phyloP scores from a whole-genome alignment of 2,329 filamentous ascomycete species.

The Apiospora arundinis region DNA sequence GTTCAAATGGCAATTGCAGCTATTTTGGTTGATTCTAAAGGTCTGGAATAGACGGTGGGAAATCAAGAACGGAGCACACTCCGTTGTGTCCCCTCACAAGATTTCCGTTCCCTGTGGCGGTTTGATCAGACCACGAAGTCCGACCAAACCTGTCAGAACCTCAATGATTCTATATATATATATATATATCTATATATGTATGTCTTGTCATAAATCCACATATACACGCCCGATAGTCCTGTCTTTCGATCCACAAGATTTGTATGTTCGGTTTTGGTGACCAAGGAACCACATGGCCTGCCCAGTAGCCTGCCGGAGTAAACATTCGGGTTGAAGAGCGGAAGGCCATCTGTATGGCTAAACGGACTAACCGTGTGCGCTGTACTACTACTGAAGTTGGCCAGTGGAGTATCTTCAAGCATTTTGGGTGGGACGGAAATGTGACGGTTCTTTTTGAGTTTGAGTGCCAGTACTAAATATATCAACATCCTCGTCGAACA shows the following conservation, averaged over 20 bases:
- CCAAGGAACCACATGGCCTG: not conserved
- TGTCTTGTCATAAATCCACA: too few relatives aligned
- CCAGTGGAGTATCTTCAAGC: not conserved
- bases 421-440: not conserved
- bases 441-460: too few relatives aligned
- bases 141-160: not conserved
- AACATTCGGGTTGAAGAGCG: not conserved
- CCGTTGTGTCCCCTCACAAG: not conserved
- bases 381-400: not conserved
- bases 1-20: not conserved
- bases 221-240: not conserved
- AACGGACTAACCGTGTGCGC: not conserved
- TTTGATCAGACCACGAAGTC: not conserved
- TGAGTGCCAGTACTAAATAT: slow-evolving; percentile 4
- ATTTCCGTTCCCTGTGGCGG: not conserved
- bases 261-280: not conserved
- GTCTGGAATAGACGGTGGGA: not conserved
- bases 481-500: not conserved
- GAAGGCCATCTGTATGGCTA: not conserved
- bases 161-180: not conserved
- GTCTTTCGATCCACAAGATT: too few relatives aligned
- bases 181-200: slow-evolving; percentile 3
- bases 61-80: not conserved
- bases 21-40: not conserved
- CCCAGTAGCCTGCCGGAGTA: not conserved